phyloP scores from a whole-genome alignment of 352 stramenopile genomes.

The Phytophthora palmivora region DNA sequence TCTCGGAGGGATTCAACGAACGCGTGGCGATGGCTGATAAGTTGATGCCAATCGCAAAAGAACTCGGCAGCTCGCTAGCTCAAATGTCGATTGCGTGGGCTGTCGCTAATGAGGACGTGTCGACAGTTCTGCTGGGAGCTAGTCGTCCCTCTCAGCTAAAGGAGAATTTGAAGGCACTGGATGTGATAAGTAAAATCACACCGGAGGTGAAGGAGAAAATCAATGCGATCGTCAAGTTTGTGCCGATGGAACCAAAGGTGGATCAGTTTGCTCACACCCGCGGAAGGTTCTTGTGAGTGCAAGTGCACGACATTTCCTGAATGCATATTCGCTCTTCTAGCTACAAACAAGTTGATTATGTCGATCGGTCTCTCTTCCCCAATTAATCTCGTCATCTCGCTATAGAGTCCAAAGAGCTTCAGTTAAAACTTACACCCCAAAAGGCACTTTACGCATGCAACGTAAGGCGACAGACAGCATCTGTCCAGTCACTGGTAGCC shows the following conservation, averaged over 20 bases:
- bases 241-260: neutral
- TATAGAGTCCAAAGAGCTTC: no score
- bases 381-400: no score
- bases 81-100: neutral
- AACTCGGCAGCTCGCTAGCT: neutral
- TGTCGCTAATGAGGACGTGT: neutral
- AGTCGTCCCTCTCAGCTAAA: neutral
- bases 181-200: neutral
- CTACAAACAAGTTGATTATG: neutral
- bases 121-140: neutral
- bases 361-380: no score
- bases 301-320: neutral
- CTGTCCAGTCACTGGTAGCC: no score
- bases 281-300: neutral
- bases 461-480: no score
- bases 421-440: no score
- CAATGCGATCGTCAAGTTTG: neutral
- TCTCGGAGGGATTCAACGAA: neutral
- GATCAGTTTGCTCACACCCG: neutral
- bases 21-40: neutral
- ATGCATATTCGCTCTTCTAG: neutral
- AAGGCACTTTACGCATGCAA: no score
- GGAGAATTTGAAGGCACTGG: constrained; percentile 1
- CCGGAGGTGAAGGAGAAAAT: neutral
- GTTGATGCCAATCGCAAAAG: neutral